A percentile compares a stretch with the other conserved stretches of the same genome.
Conservation (phyloP, 139 green algal genomes). For the Tetraselmis striata region DNA sequence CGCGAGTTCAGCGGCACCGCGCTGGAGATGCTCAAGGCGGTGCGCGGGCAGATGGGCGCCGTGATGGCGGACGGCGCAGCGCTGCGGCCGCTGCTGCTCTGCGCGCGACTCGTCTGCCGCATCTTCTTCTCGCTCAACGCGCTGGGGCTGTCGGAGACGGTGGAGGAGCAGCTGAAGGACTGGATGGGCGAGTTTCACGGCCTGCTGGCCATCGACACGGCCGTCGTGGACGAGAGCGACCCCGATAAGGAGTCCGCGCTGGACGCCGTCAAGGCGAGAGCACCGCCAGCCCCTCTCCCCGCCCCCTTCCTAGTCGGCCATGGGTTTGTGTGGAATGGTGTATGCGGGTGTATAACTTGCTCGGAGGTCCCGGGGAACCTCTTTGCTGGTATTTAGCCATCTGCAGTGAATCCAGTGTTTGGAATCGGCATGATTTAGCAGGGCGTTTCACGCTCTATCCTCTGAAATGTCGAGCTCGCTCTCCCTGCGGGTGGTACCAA, state of each 20-base stretch:
- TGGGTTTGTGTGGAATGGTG: too few relatives aligned
- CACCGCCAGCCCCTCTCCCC: too few relatives aligned
- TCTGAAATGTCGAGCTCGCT: too few relatives aligned
- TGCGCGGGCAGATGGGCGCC: conserved; percentile 23
- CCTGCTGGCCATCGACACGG: conserved; percentile 59
- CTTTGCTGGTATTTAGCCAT: too few relatives aligned
- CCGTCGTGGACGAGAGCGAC: conserved; percentile 48
- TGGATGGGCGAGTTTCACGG: conserved; percentile 88
- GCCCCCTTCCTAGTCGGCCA: too few relatives aligned
- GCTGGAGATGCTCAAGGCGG: conserved; percentile 39
- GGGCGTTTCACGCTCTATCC: too few relatives aligned
- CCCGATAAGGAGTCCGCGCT: conserved; percentile 56
- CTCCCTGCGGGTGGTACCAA: too few relatives aligned
- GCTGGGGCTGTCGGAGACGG: conserved; percentile 83
- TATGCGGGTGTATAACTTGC: too few relatives aligned
- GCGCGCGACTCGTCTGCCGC: conserved; percentile 54
- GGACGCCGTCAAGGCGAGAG: conserved; percentile 64
- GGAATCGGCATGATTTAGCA: too few relatives aligned
- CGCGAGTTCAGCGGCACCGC: conserved; percentile 57
- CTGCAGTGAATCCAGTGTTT: too few relatives aligned
- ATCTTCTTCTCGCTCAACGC: conserved; percentile 95
- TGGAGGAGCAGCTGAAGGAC: conserved; percentile 78
- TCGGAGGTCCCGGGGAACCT: too few relatives aligned
- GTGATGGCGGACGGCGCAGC: conserved; percentile 21
- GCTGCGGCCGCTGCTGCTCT: conserved; percentile 54